Evolutionary conservation across 495 filamentous ascomycete species (phyloP).

Genomic region (Glarea lozoyensis): DNA sequence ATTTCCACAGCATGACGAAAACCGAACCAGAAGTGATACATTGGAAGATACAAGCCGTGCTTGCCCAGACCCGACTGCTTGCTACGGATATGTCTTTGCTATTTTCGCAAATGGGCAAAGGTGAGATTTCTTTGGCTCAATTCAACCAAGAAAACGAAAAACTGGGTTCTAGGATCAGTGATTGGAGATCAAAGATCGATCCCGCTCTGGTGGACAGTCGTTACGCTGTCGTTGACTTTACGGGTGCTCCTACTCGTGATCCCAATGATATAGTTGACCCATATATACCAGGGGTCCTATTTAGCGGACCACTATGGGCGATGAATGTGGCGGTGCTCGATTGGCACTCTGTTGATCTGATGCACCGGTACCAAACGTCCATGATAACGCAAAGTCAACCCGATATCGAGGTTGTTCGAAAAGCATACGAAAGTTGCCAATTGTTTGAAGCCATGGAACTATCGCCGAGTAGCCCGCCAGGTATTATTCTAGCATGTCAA

Average conservation of each 20-base stretch:
- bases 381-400: slow-evolving; percentile 40
- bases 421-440: slow-evolving; percentile 63
- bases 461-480: slow-evolving; percentile 62
- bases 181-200: slow-evolving; percentile 50
- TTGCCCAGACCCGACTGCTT: slow-evolving; percentile 60
- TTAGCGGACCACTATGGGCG: slow-evolving; percentile 56
- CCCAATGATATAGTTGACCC: slow-evolving; percentile 64
- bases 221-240: slow-evolving; percentile 51
- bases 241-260: slow-evolving; percentile 36
- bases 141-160: slow-evolving; percentile 54
- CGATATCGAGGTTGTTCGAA: slow-evolving; percentile 41
- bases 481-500: slow-evolving; percentile 63
- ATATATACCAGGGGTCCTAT: slow-evolving; percentile 57
- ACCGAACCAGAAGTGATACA: slow-evolving; percentile 52
- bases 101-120: slow-evolving; percentile 60
- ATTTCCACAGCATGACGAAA: slow-evolving; percentile 48
- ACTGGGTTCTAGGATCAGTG: slow-evolving; percentile 42
- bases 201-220: slow-evolving; percentile 46
- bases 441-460: slow-evolving; percentile 68
- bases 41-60: slow-evolving; percentile 56
- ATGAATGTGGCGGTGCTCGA: slow-evolving; percentile 68
- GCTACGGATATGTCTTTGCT: slow-evolving; percentile 73
- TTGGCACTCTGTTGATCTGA: slow-evolving; percentile 66
- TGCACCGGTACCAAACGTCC: slow-evolving; percentile 69
- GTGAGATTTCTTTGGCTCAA: slow-evolving; percentile 50